A percentile compares a stretch with the other conserved stretches of the same genome.
Conservation (phyloP, 2,329 filamentous ascomycete species). For the Penicillium sumatraense region DNA sequence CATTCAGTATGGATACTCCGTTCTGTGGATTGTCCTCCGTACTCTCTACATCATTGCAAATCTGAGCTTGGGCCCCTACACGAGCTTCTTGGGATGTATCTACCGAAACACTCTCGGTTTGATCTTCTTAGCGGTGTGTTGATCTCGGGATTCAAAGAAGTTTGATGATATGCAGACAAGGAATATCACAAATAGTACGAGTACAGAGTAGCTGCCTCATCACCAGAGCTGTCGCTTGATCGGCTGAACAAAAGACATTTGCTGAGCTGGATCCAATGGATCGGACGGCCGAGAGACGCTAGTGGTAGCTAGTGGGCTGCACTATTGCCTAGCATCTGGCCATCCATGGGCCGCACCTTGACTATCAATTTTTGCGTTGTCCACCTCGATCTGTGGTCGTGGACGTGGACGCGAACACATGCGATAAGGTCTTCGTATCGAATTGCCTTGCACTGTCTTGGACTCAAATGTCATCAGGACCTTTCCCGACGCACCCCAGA, state of each 20-base stretch:
- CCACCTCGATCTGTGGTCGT: not conserved
- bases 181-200: not conserved
- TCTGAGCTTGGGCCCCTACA: not conserved
- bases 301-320: conserved; percentile 18
- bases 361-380: conserved; percentile 3
- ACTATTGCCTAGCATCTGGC: conserved; percentile 21
- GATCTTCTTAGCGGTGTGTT: not conserved
- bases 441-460: not conserved
- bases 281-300: conserved; percentile 13
- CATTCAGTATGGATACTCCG: no score
- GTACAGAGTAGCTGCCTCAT: not conserved
- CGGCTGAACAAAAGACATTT: not conserved
- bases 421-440: not conserved
- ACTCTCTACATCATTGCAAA: no score
- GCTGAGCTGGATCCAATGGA: conserved; percentile 21
- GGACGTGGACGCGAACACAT: not conserved
- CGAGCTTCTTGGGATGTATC: not conserved
- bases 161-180: not conserved
- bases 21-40: no score
- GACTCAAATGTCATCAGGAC: not conserved
- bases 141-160: not conserved
- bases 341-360: conserved; percentile 11
- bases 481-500: not conserved
- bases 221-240: not conserved
- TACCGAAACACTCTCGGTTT: not conserved